A percentile compares a stretch with the other conserved stretches of the same genome.
Conservation (phyloP, 2,329 filamentous ascomycete genomes). For the Westerdykella ornata region DNA sequence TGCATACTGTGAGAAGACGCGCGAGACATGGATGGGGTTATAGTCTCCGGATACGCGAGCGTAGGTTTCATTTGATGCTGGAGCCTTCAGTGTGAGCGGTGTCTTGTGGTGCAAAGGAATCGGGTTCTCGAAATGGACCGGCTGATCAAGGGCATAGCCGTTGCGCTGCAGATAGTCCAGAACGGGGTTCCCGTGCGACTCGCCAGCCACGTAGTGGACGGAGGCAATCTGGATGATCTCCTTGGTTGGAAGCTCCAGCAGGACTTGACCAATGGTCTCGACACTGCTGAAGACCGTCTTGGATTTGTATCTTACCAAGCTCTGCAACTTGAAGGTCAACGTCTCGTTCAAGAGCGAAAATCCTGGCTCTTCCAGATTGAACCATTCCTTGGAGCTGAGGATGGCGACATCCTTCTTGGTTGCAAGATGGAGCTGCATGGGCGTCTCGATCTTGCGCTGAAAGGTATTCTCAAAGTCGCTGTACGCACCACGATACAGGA, state of each 20-base stretch:
- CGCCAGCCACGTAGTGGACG: constrained; percentile 87
- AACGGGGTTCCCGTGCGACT: constrained; percentile 92
- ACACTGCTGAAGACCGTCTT: constrained; percentile 85
- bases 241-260: constrained; percentile 91
- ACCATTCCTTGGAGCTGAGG: constrained; percentile 96
- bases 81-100: constrained; percentile 79
- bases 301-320: constrained; percentile 89
- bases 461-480: constrained; percentile 97
- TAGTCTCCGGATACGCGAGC: constrained; percentile 96
- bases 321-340: constrained; percentile 91
- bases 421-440: constrained; percentile 83
- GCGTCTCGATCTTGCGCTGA: constrained; percentile 92
- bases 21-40: constrained; percentile 97
- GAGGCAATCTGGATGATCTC: constrained; percentile 96
- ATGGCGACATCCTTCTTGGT: constrained; percentile 90
- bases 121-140: constrained; percentile 92
- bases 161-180: constrained; percentile 92
- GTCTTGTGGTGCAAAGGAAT: constrained; percentile 93
- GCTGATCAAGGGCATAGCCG: constrained; percentile 88
- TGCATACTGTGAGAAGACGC: constrained; percentile 92
- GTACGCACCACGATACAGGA: constrained; percentile 90
- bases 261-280: constrained; percentile 83
- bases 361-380: constrained; percentile 76
- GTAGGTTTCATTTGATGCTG: constrained; percentile 95
- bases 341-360: constrained; percentile 88